A percentile compares a stretch with the other conserved stretches of the same genome.
Conservation (phyloP, 306 rosid genomes). For the Potentilla sterilis region DNA sequence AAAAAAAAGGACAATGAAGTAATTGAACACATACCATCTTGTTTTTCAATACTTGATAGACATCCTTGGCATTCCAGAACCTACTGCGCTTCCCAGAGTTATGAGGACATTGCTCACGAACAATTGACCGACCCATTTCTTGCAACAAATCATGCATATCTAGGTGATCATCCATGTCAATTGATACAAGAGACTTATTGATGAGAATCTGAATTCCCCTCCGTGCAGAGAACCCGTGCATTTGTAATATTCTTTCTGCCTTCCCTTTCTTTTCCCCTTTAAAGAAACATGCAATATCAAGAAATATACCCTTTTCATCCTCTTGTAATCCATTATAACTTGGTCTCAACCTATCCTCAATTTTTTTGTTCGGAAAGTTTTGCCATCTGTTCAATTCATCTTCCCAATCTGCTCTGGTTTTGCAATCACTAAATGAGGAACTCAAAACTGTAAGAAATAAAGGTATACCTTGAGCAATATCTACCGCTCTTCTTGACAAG, state of each 20-base stretch:
- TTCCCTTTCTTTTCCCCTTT: conserved; percentile 26
- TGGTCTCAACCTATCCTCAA: not conserved
- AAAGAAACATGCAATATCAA: conserved; percentile 35
- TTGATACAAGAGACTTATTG: conserved; percentile 36
- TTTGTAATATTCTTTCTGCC: conserved; percentile 14
- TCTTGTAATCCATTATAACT: not conserved
- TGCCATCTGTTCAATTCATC: not conserved
- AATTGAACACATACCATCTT: not conserved
- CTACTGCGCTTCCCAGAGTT: not conserved
- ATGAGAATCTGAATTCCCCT: conserved; percentile 33
- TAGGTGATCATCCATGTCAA: not conserved
- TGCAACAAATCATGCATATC: not conserved
- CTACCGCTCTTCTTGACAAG: not conserved
- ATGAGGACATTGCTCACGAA: not conserved
- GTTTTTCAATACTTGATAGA: not conserved
- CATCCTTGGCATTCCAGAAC: not conserved
- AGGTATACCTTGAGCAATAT: not conserved
- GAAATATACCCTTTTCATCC: conserved; percentile 22
- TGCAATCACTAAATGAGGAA: not conserved
- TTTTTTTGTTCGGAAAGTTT: not conserved
- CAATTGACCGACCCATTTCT: not conserved
- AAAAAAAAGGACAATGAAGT: not conserved
- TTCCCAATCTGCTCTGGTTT: conserved; percentile 5
- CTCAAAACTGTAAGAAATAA: conserved; percentile 17
- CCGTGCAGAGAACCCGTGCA: conserved; percentile 13